Evolutionary conservation across 208 protist species (phyloP), one percentile per base, ranked within the genome.

Genomic region (Trypanosoma rangeli): DNA sequence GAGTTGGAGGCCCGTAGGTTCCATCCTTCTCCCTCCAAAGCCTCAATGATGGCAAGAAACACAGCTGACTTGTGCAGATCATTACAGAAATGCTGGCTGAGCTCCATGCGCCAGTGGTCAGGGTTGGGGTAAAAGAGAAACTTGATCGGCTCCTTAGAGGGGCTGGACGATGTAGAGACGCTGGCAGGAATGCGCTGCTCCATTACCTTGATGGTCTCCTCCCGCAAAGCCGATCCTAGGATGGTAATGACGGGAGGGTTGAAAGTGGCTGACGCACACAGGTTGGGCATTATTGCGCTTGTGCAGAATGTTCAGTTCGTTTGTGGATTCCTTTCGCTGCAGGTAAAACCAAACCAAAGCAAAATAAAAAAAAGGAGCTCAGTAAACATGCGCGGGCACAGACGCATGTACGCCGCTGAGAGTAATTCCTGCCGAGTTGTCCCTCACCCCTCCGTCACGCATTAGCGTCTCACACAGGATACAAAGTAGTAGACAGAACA

Each of bases 11-110:
- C 83, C n/a, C 86, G 83, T 31, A 97, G 79, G 18, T 67, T 75
- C 93, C 93, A 97, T 35, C 92, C 93, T 42, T 97, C 93, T 28
- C 86, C 70, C 74, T 93, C 83, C 12, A 97, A 73, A 16, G 66
- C 80, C 70, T 93, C 76, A 37, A 94, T 88, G 48, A 97, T 84
- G 1, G 83, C 75, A 13, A 93, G 77, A 52, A 83, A 92, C 42
- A 96, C 83, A 28, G 84, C 53, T 0, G 90, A 89, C 60, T 92
- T 90, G 82, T 95, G 90, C 4, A 97, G 79, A 55, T 96, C 87
- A 64, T 97, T 81, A 68, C 93, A 97, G 71, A 90, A 97, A 69
- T 97, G 93, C 79, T 95, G 90, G 26, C 77, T 78, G 16, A 97
- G 74, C 48, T 94, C 90, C 77, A 94, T 91, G 56, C 79, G 80